Conservation (phyloP, 2,329 filamentous ascomycete species). For the Cordyceps cicadae region DNA sequence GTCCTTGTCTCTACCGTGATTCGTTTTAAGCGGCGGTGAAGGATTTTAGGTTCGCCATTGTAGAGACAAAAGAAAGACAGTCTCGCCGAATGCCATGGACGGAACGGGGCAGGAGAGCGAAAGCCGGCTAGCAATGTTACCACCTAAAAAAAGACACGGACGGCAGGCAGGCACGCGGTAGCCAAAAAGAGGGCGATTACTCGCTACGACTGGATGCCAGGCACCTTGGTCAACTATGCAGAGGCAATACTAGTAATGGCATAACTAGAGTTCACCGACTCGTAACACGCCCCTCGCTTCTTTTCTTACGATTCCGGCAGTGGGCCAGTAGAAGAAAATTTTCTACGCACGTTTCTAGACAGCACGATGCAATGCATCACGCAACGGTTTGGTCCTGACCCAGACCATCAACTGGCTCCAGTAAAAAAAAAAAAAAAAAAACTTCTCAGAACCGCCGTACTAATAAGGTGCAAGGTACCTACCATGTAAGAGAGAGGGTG, state of each 20-base stretch:
- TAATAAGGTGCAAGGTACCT: too few relatives aligned
- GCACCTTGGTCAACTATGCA: background rate
- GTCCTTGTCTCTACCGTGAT: background rate
- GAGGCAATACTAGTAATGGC: background rate
- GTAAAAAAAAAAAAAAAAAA: background rate
- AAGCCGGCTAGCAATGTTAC: constrained; percentile 4
- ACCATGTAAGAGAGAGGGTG: background rate
- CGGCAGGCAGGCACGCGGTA: background rate
- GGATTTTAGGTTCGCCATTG: background rate
- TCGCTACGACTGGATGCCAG: background rate
- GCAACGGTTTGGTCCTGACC: background rate
- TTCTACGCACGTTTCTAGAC: background rate
- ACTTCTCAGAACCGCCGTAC: background rate
- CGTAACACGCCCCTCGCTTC: background rate
- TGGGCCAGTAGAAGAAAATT: background rate
- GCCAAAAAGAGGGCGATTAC: background rate
- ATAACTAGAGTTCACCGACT: background rate
- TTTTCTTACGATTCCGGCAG: background rate
- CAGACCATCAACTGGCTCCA: background rate
- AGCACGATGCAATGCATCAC: background rate
- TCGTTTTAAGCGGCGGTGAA: background rate
- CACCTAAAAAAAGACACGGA: background rate
- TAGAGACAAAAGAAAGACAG: background rate
- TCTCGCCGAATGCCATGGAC: background rate
- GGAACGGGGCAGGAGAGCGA: background rate